These are phyloP conservation scores for Erythrobasidium yunnanense DNA, from an alignment of 768 basidiomycete species.

Conservation along the genomic window DNA sequence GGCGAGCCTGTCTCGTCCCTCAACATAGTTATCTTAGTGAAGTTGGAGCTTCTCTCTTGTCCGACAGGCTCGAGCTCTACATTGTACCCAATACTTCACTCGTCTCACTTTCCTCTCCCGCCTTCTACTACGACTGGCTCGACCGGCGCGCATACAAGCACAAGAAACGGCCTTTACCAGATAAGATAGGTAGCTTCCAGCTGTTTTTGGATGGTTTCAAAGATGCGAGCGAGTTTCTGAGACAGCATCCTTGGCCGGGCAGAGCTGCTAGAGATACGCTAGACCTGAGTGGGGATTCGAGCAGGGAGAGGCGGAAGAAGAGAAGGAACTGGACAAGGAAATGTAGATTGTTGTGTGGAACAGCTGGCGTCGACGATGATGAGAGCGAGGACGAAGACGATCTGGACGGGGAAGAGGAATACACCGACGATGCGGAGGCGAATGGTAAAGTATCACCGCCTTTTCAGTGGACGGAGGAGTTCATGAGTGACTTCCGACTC, in stretches of 20 bases:
- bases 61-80: conserved; percentile 58
- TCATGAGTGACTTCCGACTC: conserved; percentile 73
- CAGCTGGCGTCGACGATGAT: conserved; percentile 59
- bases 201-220: conserved; percentile 73
- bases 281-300: background rate
- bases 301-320: background rate
- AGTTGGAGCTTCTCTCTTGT: conserved; percentile 75
- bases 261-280: conserved; percentile 12
- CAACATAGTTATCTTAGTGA: conserved; percentile 82
- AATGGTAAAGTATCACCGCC: conserved; percentile 34
- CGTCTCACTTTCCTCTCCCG: conserved; percentile 71
- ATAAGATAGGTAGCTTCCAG: conserved; percentile 85
- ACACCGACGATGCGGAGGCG: conserved; percentile 47
- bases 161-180: conserved; percentile 72
- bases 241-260: conserved; percentile 73
- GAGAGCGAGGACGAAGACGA: conserved; percentile 55
- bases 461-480: conserved; percentile 69
- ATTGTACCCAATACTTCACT: conserved; percentile 80
- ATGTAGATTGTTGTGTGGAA: conserved; percentile 55
- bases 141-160: conserved; percentile 47
- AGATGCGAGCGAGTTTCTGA: conserved; percentile 81
- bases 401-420: conserved; percentile 42
- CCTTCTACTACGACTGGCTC: conserved; percentile 88
- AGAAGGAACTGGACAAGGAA: conserved; percentile 6
- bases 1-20: conserved; percentile 71